Conservation (phyloP, 2,329 filamentous ascomycete genomes). For the Clarireedia hainanense region DNA sequence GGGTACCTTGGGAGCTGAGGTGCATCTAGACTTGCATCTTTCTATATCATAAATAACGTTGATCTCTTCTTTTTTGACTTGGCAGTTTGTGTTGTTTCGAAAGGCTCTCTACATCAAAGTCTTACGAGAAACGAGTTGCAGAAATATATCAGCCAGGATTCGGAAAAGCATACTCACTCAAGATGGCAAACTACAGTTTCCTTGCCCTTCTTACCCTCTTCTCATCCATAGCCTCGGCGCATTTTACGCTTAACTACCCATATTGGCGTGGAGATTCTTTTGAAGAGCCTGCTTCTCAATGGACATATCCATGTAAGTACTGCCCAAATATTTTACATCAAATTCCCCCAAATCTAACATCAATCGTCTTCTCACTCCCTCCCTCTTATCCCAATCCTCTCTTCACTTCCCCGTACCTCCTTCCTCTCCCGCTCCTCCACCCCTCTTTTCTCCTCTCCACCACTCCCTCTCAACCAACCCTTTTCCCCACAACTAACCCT, state of each 20-base stretch:
- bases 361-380: not conserved
- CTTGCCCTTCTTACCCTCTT: not conserved
- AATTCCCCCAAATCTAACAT: no score
- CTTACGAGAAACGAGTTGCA: no score
- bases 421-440: not conserved
- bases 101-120: no score
- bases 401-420: not conserved
- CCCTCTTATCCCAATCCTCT: accelerated
- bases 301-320: constrained; percentile 8
- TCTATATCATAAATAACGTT: not conserved
- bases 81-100: not conserved
- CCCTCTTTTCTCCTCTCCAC: no score
- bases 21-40: not conserved
- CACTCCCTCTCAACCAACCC: no score
- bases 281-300: constrained; percentile 8
- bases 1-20: no score
- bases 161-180: not conserved
- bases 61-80: not conserved
- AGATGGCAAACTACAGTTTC: not conserved
- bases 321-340: no score
- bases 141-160: not conserved
- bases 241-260: constrained; percentile 10
- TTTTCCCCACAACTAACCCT: not conserved
- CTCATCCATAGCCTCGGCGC: constrained; percentile 5
- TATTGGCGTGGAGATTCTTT: constrained; percentile 8